Base-by-base conservation (phyloP, 2,329 filamentous ascomycete species). In the Pleochaeta shiraiana region DNA sequence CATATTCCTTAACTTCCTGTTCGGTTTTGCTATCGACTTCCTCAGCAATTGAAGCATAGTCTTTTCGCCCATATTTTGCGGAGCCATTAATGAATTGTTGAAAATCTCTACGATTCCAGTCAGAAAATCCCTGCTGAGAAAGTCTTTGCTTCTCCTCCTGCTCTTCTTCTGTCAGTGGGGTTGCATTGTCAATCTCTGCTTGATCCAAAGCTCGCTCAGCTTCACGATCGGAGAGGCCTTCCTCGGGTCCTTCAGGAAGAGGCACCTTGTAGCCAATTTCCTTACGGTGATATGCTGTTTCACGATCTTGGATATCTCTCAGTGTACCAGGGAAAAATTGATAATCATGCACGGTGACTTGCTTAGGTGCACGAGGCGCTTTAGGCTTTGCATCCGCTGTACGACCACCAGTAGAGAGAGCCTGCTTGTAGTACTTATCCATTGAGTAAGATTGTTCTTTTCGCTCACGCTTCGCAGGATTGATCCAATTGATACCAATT, bases 371-470 rank as follows among this genome's bases (percentile, higher is more conserved):
- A 65, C 91, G 85, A n/a, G 93, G 95, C 24, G 93, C 89, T 76
- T 95, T 95, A 9, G 92, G 91, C 74, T 96, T 96, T 30, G 88
- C 82, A 67, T 96, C 90, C 45, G 89, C 85, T 28, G 84, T 86
- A 57, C 85, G 82, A 39, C 86, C 83, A 74, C 90, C 84, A 64
- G 88, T 93, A 39, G 83, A 87, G 72, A 98, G 82, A 11, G 90
- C 89, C 71, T 95, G 86, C 68, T 92, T 87, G 76, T 97, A 98
- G 77, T 98, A 98, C 75, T 96, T 95, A 74, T 98, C 95, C 78
- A 98, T 95, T 0, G 92, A 96, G 74, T 98, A 98, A 4, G 90
- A 90, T 73, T 96, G 90, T 72, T 97, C 92, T 75, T 97, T 98
- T 71, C 93, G 88, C 77, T 98, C 95, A 75, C 93, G 91, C 79